phyloP scores from a whole-genome alignment of 1,284 basidiomycete species.

The Cutaneotrichosporon sp. region DNA sequence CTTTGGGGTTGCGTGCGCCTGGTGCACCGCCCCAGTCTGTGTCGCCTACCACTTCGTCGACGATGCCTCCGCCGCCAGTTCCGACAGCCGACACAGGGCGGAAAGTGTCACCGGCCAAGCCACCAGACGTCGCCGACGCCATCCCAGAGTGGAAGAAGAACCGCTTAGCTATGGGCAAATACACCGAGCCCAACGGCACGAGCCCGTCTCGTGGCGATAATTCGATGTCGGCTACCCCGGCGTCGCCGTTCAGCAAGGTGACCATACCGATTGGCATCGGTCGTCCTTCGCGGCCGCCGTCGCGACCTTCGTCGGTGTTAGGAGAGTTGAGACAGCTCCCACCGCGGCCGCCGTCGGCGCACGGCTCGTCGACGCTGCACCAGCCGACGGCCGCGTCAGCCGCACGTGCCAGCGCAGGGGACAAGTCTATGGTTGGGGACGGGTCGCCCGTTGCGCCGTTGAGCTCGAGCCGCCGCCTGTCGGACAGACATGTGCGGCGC shows the following conservation, averaged over 20 bases:
- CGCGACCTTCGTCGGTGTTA: neutral
- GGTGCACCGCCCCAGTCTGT: too few species aligned
- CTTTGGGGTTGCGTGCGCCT: neutral
- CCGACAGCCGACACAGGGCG: too few species aligned
- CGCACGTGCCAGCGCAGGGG: conserved; percentile 5
- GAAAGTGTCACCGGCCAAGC: too few species aligned
- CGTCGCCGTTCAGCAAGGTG: neutral
- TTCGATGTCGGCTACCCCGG: neutral
- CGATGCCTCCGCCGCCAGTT: neutral
- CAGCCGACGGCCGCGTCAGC: conserved; percentile 17
- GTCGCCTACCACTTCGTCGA: neutral
- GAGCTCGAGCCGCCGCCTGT: conserved; percentile 3
- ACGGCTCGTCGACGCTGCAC: conserved; percentile 10
- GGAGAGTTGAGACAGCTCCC: conserved; percentile 17
- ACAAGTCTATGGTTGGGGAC: neutral
- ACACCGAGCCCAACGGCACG: neutral
- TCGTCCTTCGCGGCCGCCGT: conserved; percentile 5
- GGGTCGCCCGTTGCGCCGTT: conserved; percentile 2
- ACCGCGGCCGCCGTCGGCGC: neutral
- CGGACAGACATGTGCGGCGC: conserved; percentile 8
- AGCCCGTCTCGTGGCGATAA: neutral
- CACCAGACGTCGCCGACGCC: neutral
- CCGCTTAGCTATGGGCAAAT: conserved; percentile 22
- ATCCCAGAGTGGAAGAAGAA: conserved; percentile 27
- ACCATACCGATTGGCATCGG: conserved; percentile 8